Evolutionary conservation across 208 protist species (phyloP).

Genomic region (Balamuthia mandrillaris): DNA sequence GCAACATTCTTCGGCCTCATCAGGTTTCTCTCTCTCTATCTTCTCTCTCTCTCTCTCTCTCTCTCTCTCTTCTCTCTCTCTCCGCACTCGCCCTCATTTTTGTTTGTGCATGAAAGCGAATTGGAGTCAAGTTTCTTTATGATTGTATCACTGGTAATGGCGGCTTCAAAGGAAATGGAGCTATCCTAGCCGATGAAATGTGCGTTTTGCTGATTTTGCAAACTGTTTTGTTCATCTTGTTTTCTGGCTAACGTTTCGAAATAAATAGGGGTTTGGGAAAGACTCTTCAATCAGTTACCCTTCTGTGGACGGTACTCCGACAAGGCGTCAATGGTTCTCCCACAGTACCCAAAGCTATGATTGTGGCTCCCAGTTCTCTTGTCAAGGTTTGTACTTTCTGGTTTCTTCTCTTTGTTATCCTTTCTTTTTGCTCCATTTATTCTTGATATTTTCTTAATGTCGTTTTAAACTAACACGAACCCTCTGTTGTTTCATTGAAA

Average conservation of each 20-base stretch:
- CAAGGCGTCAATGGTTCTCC: conserved; percentile 47
- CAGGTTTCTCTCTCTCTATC: no score
- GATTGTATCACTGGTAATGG: conserved; percentile 34
- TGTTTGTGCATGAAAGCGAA: no score
- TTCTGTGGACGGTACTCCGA: conserved; percentile 68
- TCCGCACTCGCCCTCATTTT: no score
- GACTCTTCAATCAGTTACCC: conserved; percentile 65
- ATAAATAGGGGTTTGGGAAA: conserved; percentile 67
- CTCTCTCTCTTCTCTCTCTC: no score
- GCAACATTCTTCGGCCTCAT: no score
- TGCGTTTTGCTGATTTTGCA: background rate
- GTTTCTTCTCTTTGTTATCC: background rate
- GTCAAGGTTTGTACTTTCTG: conserved; percentile 39
- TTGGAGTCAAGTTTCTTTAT: conserved; percentile 38
- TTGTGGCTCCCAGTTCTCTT: conserved; percentile 62
- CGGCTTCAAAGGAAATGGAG: conserved; percentile 11
- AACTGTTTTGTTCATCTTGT: background rate
- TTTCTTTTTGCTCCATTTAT: background rate
- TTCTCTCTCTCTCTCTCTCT: no score
- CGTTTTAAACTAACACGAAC: background rate
- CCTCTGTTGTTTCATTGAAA: no score
- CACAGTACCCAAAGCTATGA: conserved; percentile 46
- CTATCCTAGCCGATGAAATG: conserved; percentile 45
- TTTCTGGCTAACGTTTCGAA: background rate
- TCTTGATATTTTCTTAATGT: background rate